phyloP scores from a whole-genome alignment of 176 grass and related monocot genomes.

The Chloris gayana region DNA sequence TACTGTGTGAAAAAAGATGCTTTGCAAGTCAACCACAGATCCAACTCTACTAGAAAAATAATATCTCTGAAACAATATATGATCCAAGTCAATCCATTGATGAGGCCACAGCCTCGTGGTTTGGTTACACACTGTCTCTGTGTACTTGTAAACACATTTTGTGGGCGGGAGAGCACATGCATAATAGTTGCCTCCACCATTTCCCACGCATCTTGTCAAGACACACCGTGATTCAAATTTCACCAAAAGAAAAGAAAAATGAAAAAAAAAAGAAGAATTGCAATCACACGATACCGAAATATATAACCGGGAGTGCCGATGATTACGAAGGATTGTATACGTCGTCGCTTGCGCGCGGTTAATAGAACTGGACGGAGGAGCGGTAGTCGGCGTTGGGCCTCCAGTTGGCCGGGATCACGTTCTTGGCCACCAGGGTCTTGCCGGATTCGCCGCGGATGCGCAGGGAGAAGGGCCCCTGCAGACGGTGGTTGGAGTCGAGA shows the following conservation, averaged over 20 bases:
- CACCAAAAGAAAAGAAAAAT: background rate
- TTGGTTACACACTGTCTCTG: slow-evolving; percentile 16
- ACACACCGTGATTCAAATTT: background rate
- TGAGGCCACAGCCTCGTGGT: background rate
- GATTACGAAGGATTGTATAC: background rate
- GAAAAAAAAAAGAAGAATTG: background rate
- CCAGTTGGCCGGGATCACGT: slow-evolving; percentile 67
- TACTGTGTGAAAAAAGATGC: background rate
- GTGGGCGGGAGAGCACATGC: slow-evolving; percentile 48
- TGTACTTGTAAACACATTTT: background rate
- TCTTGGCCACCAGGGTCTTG: slow-evolving; percentile 41
- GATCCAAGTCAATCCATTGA: background rate
- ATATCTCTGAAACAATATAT: background rate
- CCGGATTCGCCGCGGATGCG: slow-evolving; percentile 39
- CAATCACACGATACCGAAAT: slow-evolving; percentile 1
- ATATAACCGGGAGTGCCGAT: background rate
- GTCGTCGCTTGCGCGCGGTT: background rate
- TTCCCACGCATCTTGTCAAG: slow-evolving; percentile 11
- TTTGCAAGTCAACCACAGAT: background rate
- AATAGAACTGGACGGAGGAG: slow-evolving; percentile 59
- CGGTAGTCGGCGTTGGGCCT: slow-evolving; percentile 50
- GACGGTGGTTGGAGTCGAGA: slow-evolving; percentile 52
- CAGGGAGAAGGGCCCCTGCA: slow-evolving; percentile 62
- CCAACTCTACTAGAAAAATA: background rate
- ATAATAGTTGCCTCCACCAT: slow-evolving; percentile 32